These are phyloP conservation scores for Pichia insulana DNA, from an alignment of 805 yeast species.

Conservation along the genomic window DNA sequence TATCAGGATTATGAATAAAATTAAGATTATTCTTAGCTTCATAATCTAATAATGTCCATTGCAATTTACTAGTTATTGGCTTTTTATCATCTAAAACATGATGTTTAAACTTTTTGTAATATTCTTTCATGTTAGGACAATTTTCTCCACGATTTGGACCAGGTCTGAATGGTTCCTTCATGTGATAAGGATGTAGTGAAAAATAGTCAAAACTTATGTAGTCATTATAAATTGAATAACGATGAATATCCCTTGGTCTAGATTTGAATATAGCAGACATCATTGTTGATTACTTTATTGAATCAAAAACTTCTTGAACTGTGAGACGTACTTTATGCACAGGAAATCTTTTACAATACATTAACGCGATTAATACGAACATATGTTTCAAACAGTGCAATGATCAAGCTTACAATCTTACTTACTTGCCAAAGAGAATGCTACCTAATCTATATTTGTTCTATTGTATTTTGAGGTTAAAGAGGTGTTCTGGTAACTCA, in stretches of 20 bases:
- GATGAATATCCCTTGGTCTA: slow-evolving; percentile 5
- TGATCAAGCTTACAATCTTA: too few species aligned
- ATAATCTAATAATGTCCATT: slow-evolving; percentile 8
- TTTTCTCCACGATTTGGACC: neutral
- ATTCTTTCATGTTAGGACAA: neutral
- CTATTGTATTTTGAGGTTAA: too few species aligned
- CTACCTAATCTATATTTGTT: too few species aligned
- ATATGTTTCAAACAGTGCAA: too few species aligned
- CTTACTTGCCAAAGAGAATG: too few species aligned
- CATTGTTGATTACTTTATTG: too few species aligned
- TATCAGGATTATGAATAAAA: neutral
- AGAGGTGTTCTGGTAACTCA: too few species aligned
- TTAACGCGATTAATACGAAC: too few species aligned
- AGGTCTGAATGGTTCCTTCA: neutral
- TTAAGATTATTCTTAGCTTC: slow-evolving; percentile 1
- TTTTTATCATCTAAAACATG: neutral
- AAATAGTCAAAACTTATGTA: neutral
- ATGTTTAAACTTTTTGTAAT: neutral
- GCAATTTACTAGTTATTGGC: slow-evolving; percentile 4
- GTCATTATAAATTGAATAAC: neutral
- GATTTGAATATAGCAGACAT: neutral
- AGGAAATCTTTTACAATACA: too few species aligned
- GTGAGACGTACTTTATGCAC: too few species aligned
- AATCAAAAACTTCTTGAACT: too few species aligned
- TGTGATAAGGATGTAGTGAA: neutral